Conservation (phyloP, 75 land plant species). For the Gnetum montanum region DNA sequence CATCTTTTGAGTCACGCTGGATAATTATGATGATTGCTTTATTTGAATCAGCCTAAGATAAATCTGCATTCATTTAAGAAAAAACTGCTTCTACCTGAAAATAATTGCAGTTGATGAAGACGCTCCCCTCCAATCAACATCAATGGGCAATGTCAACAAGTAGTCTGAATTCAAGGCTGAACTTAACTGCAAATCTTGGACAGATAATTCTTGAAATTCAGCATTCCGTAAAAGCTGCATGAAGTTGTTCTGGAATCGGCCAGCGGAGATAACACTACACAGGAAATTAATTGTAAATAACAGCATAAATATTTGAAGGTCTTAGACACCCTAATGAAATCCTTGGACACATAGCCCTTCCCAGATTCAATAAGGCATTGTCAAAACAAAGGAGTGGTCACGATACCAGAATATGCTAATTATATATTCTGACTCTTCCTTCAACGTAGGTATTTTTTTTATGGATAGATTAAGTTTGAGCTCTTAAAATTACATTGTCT, state of each 20-base stretch:
- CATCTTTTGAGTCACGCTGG: neutral
- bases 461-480: too few species aligned
- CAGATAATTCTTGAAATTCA: slow-evolving; percentile 85
- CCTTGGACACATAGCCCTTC: too few species aligned
- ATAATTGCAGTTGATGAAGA: slow-evolving; percentile 77
- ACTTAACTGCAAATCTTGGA: slow-evolving; percentile 64
- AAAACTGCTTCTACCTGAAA: slow-evolving; percentile 74
- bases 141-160: slow-evolving; percentile 86
- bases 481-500: too few species aligned
- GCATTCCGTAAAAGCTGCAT: slow-evolving; percentile 71
- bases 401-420: too few species aligned
- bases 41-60: neutral
- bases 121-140: slow-evolving; percentile 88
- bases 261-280: slow-evolving; percentile 34
- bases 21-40: neutral
- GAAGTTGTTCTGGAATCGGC: slow-evolving; percentile 75
- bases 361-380: too few species aligned
- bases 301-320: too few species aligned
- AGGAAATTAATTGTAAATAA: neutral
- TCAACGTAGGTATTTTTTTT: too few species aligned
- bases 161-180: slow-evolving; percentile 80
- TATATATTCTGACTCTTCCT: too few species aligned
- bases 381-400: too few species aligned
- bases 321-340: too few species aligned
- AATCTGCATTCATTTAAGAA: neutral